Conservation (phyloP, 139 green algal genomes). For the Zygnema circumcarinatum region DNA sequence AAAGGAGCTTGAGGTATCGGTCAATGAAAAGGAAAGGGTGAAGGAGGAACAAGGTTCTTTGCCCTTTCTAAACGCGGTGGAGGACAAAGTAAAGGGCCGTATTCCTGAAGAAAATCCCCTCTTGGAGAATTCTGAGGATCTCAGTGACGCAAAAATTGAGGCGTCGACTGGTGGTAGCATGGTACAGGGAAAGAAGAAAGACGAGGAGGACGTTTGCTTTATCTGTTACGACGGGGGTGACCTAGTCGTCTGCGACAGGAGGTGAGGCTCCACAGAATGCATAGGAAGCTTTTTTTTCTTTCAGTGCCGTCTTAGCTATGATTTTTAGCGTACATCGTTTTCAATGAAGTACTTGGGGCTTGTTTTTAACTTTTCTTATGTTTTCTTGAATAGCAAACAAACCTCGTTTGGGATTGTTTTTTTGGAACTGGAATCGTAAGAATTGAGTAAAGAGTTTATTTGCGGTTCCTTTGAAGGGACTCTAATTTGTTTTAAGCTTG, state of each 20-base stretch:
- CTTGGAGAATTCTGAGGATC: conserved; percentile 3
- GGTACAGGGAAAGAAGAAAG: conserved; percentile 21
- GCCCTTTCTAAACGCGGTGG: not conserved
- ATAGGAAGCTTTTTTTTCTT: conserved; percentile 1
- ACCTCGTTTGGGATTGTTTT: no score
- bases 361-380: no score
- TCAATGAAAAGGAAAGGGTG: not conserved
- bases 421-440: no score
- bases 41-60: no score
- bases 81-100: not conserved
- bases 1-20: no score
- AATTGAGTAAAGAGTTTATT: no score
- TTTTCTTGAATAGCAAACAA: no score
- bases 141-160: not conserved
- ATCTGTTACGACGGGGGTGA: conserved; percentile 56
- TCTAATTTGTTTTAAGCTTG: no score
- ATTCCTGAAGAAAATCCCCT: not conserved
- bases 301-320: not conserved
- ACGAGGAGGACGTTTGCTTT: conserved; percentile 61
- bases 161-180: conserved; percentile 2
- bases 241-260: conserved; percentile 51
- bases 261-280: conserved; percentile 5
- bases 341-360: not conserved
- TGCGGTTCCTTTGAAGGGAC: no score
- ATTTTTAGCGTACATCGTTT: not conserved